Percentiles rank a stretch among this genome's conserved stretches.
Evolutionary conservation across 352 stramenopile genomes (phyloP).

Genomic region (Globisporangium spiculum): DNA sequence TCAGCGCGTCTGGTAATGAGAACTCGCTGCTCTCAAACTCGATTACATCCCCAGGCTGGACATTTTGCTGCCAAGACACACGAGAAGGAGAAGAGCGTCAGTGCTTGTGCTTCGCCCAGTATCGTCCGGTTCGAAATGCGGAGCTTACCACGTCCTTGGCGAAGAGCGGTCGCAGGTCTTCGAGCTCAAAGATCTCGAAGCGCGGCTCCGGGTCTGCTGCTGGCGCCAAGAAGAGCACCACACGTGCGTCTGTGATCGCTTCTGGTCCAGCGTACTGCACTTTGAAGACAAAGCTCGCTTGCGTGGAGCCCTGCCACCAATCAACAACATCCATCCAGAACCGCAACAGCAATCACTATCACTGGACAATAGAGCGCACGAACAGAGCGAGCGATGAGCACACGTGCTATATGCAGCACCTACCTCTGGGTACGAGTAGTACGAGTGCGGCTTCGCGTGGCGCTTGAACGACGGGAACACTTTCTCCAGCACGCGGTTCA

Average conservation of each 20-base stretch:
- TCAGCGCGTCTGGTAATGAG: conserved; percentile 51
- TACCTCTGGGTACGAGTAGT: conserved; percentile 69
- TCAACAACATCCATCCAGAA: not conserved
- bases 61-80: conserved; percentile 26
- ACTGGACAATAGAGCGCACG: not conserved
- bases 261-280: conserved; percentile 40
- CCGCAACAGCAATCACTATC: not conserved
- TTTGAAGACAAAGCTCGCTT: conserved; percentile 50
- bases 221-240: conserved; percentile 66
- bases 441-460: conserved; percentile 33
- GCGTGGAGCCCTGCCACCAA: conserved; percentile 33
- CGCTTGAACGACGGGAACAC: conserved; percentile 60
- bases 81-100: not conserved
- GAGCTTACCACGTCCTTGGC: conserved; percentile 54
- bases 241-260: conserved; percentile 38
- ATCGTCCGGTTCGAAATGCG: not conserved
- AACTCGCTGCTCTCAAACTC: conserved; percentile 68
- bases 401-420: not conserved
- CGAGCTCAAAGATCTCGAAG: conserved; percentile 55
- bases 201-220: conserved; percentile 38
- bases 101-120: not conserved
- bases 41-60: conserved; percentile 50
- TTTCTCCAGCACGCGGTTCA: conserved; percentile 72
- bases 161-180: conserved; percentile 57
- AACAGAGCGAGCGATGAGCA: not conserved